Evolutionary conservation across 306 rosid genomes (phyloP).

Genomic region (Medicago lupulina): DNA sequence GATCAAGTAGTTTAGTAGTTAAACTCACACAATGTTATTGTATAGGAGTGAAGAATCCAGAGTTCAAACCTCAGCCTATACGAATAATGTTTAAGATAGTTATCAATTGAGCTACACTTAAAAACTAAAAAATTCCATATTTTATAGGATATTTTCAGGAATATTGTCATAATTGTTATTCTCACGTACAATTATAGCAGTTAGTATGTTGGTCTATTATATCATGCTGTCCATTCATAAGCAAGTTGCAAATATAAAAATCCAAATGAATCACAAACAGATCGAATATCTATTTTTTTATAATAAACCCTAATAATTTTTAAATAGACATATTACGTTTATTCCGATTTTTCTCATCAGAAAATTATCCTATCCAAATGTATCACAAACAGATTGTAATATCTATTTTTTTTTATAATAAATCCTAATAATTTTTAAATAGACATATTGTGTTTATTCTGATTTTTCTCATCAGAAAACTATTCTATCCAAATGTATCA

Average conservation of each 20-base stretch:
- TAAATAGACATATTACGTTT: neutral
- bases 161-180: too few relatives aligned
- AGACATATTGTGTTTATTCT: neutral
- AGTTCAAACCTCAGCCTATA: too few relatives aligned
- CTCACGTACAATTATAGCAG: conserved; percentile 7
- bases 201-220: conserved; percentile 16
- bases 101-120: too few relatives aligned
- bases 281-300: too few relatives aligned
- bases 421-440: neutral
- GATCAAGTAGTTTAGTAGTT: too few relatives aligned
- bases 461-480: neutral
- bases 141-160: too few relatives aligned
- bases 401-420: neutral
- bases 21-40: too few relatives aligned
- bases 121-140: too few relatives aligned
- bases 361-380: neutral
- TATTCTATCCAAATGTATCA: neutral
- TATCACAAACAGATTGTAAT: neutral
- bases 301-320: neutral
- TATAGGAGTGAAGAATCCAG: too few relatives aligned
- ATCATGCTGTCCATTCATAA: conserved; percentile 19
- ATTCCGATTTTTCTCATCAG: neutral
- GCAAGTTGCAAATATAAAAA: conserved; percentile 16
- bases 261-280: neutral
- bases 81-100: too few relatives aligned